Conservation (phyloP, 208 protist species). For the Angomonas deanei region DNA sequence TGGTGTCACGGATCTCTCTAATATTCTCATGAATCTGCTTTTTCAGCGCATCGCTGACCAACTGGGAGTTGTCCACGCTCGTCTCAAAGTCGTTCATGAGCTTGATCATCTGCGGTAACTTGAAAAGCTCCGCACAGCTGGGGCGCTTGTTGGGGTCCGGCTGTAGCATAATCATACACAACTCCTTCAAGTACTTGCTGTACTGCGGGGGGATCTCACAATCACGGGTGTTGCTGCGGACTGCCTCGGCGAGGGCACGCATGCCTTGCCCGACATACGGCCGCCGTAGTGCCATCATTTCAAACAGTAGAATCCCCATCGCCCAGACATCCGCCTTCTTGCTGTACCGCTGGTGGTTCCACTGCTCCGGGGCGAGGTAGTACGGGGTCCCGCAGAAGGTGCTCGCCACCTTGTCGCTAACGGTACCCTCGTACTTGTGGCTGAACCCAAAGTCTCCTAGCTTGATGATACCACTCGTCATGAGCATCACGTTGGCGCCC, state of each 20-base stretch:
- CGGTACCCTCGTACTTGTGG: constrained; percentile 84
- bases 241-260: constrained; percentile 40
- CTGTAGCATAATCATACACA: constrained; percentile 64
- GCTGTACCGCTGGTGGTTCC: constrained; percentile 84
- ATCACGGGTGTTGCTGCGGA: constrained; percentile 63
- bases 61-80: constrained; percentile 33
- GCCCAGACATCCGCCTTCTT: constrained; percentile 88
- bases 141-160: constrained; percentile 39
- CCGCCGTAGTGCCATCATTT: constrained; percentile 74
- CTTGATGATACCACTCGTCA: constrained; percentile 82
- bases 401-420: constrained; percentile 80
- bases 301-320: constrained; percentile 63
- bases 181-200: constrained; percentile 42
- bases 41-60: constrained; percentile 38
- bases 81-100: constrained; percentile 50
- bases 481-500: constrained; percentile 83
- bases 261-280: constrained; percentile 75
- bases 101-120: constrained; percentile 51
- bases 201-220: constrained; percentile 52
- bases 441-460: constrained; percentile 90
- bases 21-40: constrained; percentile 46
- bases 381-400: constrained; percentile 72
- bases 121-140: constrained; percentile 41
- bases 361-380: constrained; percentile 88
- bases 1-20: constrained; percentile 36